Evolutionary conservation across 306 rosid genomes (phyloP), one percentile per base, ranked within the genome.

Genomic region (Calophaca sinica): DNA sequence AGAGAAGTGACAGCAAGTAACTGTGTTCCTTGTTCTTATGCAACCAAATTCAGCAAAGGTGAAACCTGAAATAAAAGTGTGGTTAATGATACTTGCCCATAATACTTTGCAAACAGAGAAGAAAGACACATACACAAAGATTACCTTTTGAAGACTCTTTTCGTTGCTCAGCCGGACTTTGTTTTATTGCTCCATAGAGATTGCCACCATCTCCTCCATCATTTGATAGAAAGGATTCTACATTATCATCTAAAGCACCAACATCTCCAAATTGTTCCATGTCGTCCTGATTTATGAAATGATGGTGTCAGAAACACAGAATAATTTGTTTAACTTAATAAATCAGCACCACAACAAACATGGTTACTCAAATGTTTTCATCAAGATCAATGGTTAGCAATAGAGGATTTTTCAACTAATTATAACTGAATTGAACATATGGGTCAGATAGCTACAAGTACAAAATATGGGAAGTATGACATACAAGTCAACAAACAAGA

Each of bases 1-100:
- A 73, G 98, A 91, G 79, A 93, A 93, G 81, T 93, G 91, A 70
- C 97, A 93, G 84, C 89, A 91, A 36, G 84, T 88, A 84, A 91
- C 92, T 75, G 82, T 85, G 76, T 73, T 88, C 70, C 88, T 86
- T 80, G 89, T 77, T 80, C 97, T 82, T 62, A 91, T 89, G 84
- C 87, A 89, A 78, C 92, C 66, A 77, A 85, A 79, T 84, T 89
- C 97, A 64, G 78, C 87, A 76, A 93, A 93, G 79, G 96, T 83
- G 83, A 87, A 86, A 55, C 89, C 98, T 91, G 93, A 78, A 84
- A 82, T 69, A 79, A 81, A 68, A 76, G 62, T 71, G n/a, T 31
- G 76, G 48, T 45, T 36, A 68, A 42, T 39, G 45, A 72, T 46
- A 53, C 58, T 70, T 75, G 11, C 53, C 45, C 52, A 9, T 12